Evolutionary conservation across 768 basidiomycete genomes (phyloP).

Genomic region (Termitomyces eurrhizus): DNA sequence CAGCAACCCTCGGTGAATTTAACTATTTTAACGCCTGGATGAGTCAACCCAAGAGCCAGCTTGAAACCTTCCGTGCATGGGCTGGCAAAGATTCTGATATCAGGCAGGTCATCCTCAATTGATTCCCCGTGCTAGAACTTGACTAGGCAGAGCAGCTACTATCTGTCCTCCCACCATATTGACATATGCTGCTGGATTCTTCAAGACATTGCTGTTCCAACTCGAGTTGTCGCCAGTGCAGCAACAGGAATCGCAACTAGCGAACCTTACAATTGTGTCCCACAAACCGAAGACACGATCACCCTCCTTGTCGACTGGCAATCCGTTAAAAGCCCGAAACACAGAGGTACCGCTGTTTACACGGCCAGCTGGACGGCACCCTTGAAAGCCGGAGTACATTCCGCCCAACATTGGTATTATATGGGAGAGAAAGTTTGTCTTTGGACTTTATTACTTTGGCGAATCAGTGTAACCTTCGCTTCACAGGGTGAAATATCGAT

Average conservation of each 20-base stretch:
- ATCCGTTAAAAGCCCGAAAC: conserved; percentile 66
- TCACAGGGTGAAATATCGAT: conserved; percentile 84
- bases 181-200: conserved; percentile 87
- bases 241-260: conserved; percentile 88
- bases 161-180: conserved; percentile 93
- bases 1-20: conserved; percentile 78
- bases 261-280: conserved; percentile 84
- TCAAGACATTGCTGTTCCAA: conserved; percentile 70
- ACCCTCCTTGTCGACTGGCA: conserved; percentile 95
- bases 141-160: conserved; percentile 54
- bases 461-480: conserved; percentile 3
- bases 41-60: conserved; percentile 94
- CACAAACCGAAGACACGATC: conserved; percentile 91
- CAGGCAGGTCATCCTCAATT: conserved; percentile 39
- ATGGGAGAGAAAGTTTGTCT: conserved; percentile 79
- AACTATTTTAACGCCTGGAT: conserved; percentile 98
- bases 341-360: conserved; percentile 86
- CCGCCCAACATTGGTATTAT: conserved; percentile 92
- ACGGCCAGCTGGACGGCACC: conserved; percentile 96
- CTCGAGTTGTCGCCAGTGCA: conserved; percentile 86
- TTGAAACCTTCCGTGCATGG: conserved; percentile 94
- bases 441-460: not conserved
- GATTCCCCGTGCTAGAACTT: conserved; percentile 4
- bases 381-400: conserved; percentile 83
- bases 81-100: conserved; percentile 94